Evolutionary conservation across 179 eudicot genomes (phyloP).

Genomic region (Silene vulgaris): DNA sequence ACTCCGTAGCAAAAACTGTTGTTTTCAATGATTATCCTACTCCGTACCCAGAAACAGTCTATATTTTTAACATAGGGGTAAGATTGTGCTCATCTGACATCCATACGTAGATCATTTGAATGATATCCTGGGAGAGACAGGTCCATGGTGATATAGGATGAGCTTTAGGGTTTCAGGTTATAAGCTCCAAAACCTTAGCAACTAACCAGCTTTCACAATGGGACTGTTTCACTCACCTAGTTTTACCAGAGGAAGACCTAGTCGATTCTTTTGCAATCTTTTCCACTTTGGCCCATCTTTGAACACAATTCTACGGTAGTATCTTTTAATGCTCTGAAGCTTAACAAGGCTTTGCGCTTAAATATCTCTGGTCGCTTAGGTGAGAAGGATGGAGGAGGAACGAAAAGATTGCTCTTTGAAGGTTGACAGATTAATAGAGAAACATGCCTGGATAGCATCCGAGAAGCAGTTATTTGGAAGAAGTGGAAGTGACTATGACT

Average conservation of each 20-base stretch:
- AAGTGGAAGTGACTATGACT: slow-evolving; percentile 89
- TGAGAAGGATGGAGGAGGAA: slow-evolving; percentile 88
- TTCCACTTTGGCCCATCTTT: not conserved
- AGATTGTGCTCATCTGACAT: too few species aligned
- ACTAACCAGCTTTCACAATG: not conserved
- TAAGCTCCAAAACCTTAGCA: slow-evolving; percentile 2
- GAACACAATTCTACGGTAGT: not conserved
- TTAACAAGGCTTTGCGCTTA: not conserved
- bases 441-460: slow-evolving; percentile 88
- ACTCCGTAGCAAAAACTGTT: not conserved
- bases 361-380: slow-evolving; percentile 39
- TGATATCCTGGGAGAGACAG: slow-evolving; percentile 2
- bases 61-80: too few species aligned
- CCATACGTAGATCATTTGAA: not conserved
- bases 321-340: not conserved
- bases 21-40: not conserved
- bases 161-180: not conserved
- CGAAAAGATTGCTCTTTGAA: slow-evolving; percentile 71
- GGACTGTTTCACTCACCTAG: not conserved
- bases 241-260: slow-evolving; percentile 7
- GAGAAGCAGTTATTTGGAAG: slow-evolving; percentile 91
- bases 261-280: not conserved
- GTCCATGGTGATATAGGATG: not conserved
- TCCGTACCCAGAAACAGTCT: not conserved
- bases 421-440: slow-evolving; percentile 77